Conservation (phyloP, 1,284 basidiomycete genomes). For the Ustilago crameri region DNA sequence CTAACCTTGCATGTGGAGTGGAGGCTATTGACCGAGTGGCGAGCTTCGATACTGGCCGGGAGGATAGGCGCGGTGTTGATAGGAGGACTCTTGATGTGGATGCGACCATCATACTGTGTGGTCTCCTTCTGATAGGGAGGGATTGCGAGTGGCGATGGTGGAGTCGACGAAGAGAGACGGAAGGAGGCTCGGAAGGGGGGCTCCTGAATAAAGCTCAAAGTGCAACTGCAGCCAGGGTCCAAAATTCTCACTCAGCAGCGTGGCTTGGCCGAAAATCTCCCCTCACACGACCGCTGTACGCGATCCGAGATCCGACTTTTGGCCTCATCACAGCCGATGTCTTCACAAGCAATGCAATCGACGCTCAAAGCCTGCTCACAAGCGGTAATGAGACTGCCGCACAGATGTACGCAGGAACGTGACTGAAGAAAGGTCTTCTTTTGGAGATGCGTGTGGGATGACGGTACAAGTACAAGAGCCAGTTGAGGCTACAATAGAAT, state of each 20-base stretch:
- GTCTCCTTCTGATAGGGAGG: too few relatives aligned
- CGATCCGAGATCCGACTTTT: slow-evolving; percentile 8
- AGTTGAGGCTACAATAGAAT: background rate
- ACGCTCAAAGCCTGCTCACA: too few relatives aligned
- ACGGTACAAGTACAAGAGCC: slow-evolving; percentile 40
- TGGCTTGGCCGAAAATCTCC: background rate
- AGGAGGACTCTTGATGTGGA: too few relatives aligned
- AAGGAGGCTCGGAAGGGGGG: background rate
- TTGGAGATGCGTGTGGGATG: background rate
- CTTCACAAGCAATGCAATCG: too few relatives aligned
- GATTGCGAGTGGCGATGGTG: background rate
- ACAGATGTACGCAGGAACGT: too few relatives aligned
- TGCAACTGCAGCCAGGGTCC: slow-evolving; percentile 20
- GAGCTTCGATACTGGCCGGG: too few relatives aligned
- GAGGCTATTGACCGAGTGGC: background rate
- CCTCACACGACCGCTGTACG: background rate
- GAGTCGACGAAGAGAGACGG: too few relatives aligned
- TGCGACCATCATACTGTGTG: too few relatives aligned
- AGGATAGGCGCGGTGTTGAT: background rate
- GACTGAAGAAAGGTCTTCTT: too few relatives aligned
- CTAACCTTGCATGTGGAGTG: too few relatives aligned
- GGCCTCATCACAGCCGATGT: background rate
- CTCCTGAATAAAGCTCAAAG: background rate
- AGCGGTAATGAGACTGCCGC: too few relatives aligned
- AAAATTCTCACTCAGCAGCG: slow-evolving; percentile 14